These are phyloP conservation scores for Candida schatavii DNA, from an alignment of 805 yeast genomes.

Conservation along the genomic window DNA sequence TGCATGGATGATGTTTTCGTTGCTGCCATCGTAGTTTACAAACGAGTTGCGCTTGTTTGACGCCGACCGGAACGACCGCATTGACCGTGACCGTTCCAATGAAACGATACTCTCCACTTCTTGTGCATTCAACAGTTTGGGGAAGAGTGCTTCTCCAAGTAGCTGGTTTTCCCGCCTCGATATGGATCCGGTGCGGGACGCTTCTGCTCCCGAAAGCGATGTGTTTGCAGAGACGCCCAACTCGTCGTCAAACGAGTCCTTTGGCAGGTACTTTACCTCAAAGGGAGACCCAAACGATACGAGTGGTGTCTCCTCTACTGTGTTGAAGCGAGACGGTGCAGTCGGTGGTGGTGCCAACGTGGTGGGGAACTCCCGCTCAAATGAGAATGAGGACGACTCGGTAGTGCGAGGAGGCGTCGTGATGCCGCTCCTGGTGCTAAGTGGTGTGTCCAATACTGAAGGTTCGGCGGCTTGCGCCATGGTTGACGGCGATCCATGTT, in stretches of 20 bases:
- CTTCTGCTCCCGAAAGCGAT: not conserved
- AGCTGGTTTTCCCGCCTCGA: constrained; percentile 15
- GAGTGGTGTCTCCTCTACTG: not conserved
- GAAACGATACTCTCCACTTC: constrained; percentile 76
- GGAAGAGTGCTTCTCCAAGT: constrained; percentile 59
- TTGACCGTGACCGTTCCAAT: constrained; percentile 61
- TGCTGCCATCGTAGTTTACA: constrained; percentile 39
- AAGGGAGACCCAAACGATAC: constrained; percentile 34
- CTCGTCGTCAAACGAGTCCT: constrained; percentile 4
- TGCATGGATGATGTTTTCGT: constrained; percentile 35
- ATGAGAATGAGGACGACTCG: not conserved
- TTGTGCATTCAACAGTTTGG: constrained; percentile 59
- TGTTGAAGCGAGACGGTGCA: not conserved
- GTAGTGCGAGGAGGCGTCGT: not conserved
- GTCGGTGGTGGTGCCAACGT: constrained; percentile 3
- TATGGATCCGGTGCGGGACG: not conserved
- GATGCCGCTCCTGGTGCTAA: not conserved
- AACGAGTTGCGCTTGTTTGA: constrained; percentile 34
- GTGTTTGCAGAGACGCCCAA: not conserved
- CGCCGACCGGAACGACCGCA: constrained; percentile 47
- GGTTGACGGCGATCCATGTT: no score
- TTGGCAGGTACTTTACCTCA: constrained; percentile 13
- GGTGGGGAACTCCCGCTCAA: not conserved
- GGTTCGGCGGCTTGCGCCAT: not conserved
- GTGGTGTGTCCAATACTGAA: not conserved